These are phyloP conservation scores for Lobosporangium transversale DNA, from an alignment of 192 early-diverging fungal genomes.

Conservation along the genomic window DNA sequence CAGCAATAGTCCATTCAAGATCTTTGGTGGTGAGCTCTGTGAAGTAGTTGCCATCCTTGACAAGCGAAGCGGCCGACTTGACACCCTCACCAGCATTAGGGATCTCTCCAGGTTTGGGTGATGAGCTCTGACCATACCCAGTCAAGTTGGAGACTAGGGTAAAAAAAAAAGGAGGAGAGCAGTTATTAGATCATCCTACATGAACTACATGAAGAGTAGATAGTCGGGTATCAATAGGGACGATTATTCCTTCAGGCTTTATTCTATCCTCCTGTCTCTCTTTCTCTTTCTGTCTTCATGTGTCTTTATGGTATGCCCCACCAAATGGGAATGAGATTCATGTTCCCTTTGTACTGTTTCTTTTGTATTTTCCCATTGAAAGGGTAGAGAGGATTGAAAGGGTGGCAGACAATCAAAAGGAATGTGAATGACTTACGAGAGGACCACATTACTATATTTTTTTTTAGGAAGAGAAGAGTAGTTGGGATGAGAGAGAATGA, in stretches of 20 bases:
- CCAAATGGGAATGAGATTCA: no score
- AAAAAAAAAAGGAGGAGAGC: conserved; percentile 3
- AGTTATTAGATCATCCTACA: background rate
- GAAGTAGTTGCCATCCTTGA: conserved; percentile 57
- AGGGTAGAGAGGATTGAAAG: no score
- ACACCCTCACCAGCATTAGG: conserved; percentile 48
- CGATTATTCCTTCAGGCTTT: no score
- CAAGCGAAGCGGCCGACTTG: conserved; percentile 45
- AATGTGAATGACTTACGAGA: conserved; percentile 30
- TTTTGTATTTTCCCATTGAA: no score
- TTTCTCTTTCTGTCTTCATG: no score
- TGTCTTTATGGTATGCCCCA: no score
- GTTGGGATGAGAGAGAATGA: background rate
- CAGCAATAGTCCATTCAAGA: conserved; percentile 73
- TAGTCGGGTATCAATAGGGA: no score
- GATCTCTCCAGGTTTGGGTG: conserved; percentile 45
- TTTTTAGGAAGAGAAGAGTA: no score
- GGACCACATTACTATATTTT: conserved; percentile 44
- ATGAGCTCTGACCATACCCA: conserved; percentile 20
- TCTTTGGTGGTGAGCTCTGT: conserved; percentile 65
- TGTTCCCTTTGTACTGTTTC: no score
- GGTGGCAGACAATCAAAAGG: no score
- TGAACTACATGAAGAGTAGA: background rate
- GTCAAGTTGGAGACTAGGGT: conserved; percentile 29
- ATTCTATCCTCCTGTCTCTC: no score